A percentile compares a stretch with the other conserved stretches of the same genome.
Conservation (phyloP, 2,329 filamentous ascomycete genomes). For the Periconia digitata region DNA sequence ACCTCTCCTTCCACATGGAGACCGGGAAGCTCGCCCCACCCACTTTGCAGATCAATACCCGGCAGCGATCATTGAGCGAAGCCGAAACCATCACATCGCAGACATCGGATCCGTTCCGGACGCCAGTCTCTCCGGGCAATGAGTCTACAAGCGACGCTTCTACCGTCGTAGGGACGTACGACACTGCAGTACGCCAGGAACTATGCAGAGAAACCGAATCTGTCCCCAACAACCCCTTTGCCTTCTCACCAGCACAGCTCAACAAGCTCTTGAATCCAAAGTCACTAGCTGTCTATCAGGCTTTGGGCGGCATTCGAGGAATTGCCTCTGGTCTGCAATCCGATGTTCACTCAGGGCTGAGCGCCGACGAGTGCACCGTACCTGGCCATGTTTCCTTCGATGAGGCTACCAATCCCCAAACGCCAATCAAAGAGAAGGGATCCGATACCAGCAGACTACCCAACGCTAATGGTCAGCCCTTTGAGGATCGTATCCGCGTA, state of each 20-base stretch:
- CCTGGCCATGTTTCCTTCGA: constrained; percentile 52
- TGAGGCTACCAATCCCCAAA: constrained; percentile 49
- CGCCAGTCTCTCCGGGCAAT: constrained; percentile 26
- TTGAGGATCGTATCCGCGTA: constrained; percentile 60
- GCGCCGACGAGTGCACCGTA: constrained; percentile 52
- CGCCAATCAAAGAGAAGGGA: constrained; percentile 21
- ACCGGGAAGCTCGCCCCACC: constrained; percentile 27
- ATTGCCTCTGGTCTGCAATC: constrained; percentile 56
- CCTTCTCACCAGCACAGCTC: constrained; percentile 57
- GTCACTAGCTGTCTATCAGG: constrained; percentile 51
- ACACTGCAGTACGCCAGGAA: constrained; percentile 24
- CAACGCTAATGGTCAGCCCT: constrained; percentile 32
- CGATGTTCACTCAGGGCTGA: constrained; percentile 52
- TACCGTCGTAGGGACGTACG: constrained; percentile 34
- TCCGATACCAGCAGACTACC: constrained; percentile 6
- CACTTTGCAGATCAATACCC: constrained; percentile 27
- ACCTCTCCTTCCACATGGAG: constrained; percentile 15
- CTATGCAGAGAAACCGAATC: constrained; percentile 27
- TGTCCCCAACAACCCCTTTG: constrained; percentile 52
- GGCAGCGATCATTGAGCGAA: constrained; percentile 25
- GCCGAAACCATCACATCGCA: constrained; percentile 27
- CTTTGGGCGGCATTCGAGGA: constrained; percentile 57
- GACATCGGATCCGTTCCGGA: constrained; percentile 26
- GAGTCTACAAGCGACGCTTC: constrained; percentile 21
- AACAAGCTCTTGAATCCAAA: constrained; percentile 57